Percentiles rank a stretch among this genome's conserved stretches.
Conservation (phyloP, 208 protist genomes). For the Crithidia fasciculata region DNA sequence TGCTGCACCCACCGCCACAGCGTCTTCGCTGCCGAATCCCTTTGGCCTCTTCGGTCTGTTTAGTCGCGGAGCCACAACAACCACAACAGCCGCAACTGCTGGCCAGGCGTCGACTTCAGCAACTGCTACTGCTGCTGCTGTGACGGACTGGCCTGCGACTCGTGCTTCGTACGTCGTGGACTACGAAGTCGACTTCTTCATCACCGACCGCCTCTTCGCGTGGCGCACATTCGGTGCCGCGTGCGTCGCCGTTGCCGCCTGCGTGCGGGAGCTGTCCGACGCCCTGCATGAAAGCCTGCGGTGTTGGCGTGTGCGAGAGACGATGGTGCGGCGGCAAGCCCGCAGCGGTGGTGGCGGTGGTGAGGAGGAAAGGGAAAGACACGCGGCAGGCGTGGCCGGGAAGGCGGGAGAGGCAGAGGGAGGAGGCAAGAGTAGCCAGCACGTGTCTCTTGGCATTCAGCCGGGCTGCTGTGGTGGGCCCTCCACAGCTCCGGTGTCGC, state of each 20-base stretch:
- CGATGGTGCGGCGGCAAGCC: slow-evolving; percentile 7
- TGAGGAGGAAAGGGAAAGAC: not conserved
- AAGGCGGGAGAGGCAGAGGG: not conserved
- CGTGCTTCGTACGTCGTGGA: slow-evolving; percentile 6
- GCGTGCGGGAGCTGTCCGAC: slow-evolving; percentile 68
- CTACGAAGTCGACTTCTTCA: slow-evolving; percentile 60
- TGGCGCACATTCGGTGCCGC: slow-evolving; percentile 74
- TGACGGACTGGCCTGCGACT: not conserved
- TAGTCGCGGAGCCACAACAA: not conserved
- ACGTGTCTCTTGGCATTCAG: too few species aligned
- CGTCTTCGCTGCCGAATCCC: not conserved
- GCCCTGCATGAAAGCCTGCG: slow-evolving; percentile 43
- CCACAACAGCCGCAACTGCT: not conserved
- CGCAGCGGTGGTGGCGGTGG: not conserved
- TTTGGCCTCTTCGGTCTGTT: slow-evolving; percentile 20
- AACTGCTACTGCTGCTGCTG: not conserved
- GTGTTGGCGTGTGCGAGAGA: slow-evolving; percentile 30
- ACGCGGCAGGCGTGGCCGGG: not conserved
- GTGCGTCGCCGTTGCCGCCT: slow-evolving; percentile 63
- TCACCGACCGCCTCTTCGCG: slow-evolving; percentile 69
- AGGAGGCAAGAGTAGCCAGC: not conserved
- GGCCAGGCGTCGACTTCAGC: not conserved
- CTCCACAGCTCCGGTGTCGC: slow-evolving; percentile 7
- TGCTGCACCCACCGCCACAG: not conserved
- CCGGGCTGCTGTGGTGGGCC: not conserved